phyloP scores from a whole-genome alignment of 2,329 filamentous ascomycete genomes.

The Ceratocystis diversiconidia region DNA sequence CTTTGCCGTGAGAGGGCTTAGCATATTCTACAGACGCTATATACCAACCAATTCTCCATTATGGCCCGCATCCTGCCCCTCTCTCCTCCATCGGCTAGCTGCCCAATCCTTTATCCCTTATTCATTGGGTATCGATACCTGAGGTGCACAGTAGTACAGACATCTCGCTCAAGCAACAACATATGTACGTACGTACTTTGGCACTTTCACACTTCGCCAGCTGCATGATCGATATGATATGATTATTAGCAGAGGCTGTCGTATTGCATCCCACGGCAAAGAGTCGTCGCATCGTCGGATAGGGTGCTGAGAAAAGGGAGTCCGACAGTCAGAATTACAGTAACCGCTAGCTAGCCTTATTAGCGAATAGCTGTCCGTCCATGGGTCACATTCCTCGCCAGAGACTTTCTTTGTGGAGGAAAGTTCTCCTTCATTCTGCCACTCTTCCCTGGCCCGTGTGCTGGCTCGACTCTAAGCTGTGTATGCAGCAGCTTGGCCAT shows the following conservation, averaged over 20 bases:
- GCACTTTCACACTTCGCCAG: neutral
- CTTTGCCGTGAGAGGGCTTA: too few relatives aligned
- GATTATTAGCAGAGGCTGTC: neutral
- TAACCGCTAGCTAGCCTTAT: too few relatives aligned
- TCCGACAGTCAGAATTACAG: neutral
- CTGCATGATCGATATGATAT: neutral
- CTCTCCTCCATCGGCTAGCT: neutral
- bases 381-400: neutral
- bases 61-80: neutral
- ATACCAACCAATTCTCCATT: neutral
- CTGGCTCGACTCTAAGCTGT: neutral
- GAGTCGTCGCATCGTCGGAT: neutral
- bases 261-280: neutral
- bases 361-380: neutral
- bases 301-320: neutral
- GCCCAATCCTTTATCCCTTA: neutral
- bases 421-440: neutral
- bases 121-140: neutral
- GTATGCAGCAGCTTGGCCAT: neutral
- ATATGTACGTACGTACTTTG: neutral
- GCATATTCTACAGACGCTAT: too few relatives aligned
- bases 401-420: neutral
- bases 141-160: neutral
- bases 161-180: neutral
- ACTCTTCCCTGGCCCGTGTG: neutral